These are phyloP conservation scores for Trichoderma gracile DNA, from an alignment of 2,329 filamentous ascomycete genomes.

Conservation along the genomic window DNA sequence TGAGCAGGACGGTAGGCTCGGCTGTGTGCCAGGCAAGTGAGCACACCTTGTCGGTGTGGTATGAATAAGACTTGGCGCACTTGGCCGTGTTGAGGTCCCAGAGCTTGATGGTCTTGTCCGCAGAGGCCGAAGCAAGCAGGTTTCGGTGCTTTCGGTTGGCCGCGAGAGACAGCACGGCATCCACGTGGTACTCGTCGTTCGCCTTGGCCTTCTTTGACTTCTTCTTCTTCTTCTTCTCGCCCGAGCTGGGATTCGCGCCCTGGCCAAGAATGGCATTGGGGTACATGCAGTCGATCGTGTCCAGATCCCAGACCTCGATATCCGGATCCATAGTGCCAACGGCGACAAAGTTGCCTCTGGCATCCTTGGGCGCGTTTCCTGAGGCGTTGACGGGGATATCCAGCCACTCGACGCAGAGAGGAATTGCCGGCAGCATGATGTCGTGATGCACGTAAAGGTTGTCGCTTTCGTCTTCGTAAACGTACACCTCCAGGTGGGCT, in stretches of 20 bases:
- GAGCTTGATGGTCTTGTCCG: constrained; percentile 95
- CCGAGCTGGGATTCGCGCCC: constrained; percentile 54
- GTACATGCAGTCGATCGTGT: constrained; percentile 96
- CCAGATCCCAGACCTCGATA: constrained; percentile 97
- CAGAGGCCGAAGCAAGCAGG: constrained; percentile 89
- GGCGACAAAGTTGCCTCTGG: constrained; percentile 85
- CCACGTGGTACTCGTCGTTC: constrained; percentile 91
- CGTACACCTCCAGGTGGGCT: constrained; percentile 93
- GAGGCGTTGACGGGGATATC: constrained; percentile 83
- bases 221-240: constrained; percentile 70
- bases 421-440: constrained; percentile 97
- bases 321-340: constrained; percentile 97
- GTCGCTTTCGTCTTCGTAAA: constrained; percentile 92
- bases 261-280: constrained; percentile 94
- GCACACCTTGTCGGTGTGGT: constrained; percentile 98
- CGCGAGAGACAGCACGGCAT: constrained; percentile 86
- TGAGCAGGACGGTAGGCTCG: constrained; percentile 85
- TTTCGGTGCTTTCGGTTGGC: constrained; percentile 94
- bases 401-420: constrained; percentile 93
- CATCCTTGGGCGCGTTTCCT: constrained; percentile 57
- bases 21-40: constrained; percentile 89
- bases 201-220: constrained; percentile 87
- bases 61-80: constrained; percentile 92
- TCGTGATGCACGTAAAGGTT: constrained; percentile 99
- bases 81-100: constrained; percentile 93